Evolutionary conservation across 208 protist genomes (phyloP).

Genomic region (Phytomonas francai): DNA sequence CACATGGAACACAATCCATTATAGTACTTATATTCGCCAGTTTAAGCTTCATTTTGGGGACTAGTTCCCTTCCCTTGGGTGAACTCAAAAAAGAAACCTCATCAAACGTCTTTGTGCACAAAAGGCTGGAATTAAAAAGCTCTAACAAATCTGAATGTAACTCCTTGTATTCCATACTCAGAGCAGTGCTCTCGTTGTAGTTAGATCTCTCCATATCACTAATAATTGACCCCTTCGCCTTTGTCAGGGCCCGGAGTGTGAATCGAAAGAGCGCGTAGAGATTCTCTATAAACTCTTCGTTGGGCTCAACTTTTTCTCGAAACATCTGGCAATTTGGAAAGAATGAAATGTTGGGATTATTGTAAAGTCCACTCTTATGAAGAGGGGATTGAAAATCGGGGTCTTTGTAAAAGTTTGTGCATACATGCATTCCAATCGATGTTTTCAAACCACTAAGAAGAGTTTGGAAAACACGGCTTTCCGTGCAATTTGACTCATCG

Average conservation of each 20-base stretch:
- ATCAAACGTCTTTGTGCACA: conserved; percentile 78
- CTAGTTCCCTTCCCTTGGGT: conserved; percentile 32
- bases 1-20: conserved; percentile 91
- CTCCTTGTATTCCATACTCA: conserved; percentile 34
- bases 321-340: conserved; percentile 86
- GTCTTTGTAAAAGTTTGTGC: conserved; percentile 79
- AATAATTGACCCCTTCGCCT: conserved; percentile 48
- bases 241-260: conserved; percentile 69
- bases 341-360: conserved; percentile 76
- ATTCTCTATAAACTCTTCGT: conserved; percentile 69
- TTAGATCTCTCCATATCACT: conserved; percentile 45
- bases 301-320: conserved; percentile 32
- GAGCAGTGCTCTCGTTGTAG: conserved; percentile 28
- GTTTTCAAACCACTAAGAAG: conserved; percentile 86
- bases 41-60: conserved; percentile 66
- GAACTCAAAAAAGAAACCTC: conserved; percentile 69
- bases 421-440: conserved; percentile 84
- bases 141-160: conserved; percentile 40
- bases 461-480: conserved; percentile 43
- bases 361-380: conserved; percentile 39
- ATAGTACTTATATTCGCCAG: conserved; percentile 76
- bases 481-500: conserved; percentile 32
- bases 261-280: conserved; percentile 87
- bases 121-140: conserved; percentile 47
- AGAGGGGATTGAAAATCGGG: conserved; percentile 45